Base-by-base conservation (phyloP, 371 early-diverging fungal species). In the Spiromyces aspiralis region DNA sequence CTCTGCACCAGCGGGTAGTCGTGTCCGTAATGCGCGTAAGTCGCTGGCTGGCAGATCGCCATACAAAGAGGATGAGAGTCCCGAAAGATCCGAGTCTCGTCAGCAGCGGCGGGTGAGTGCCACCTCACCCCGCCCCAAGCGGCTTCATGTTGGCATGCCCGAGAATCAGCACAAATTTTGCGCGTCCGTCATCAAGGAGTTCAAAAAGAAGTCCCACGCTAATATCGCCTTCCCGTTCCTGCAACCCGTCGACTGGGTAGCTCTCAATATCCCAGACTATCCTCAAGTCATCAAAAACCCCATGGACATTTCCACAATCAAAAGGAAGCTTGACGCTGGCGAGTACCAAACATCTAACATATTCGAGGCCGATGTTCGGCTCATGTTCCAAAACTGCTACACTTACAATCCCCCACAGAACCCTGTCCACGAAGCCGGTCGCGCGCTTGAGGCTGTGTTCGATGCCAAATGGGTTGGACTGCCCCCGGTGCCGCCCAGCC, bases 241-340 rank as follows among this genome's bases (percentile, higher is more conserved):
- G 45, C 69, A 69, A 41, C 99, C 99, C 2, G 99, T 99, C 23
- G 98, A 98, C 64, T 83, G 83, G 22, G 80, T 87, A 4, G 80
- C 80, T 1, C 71, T 98, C 23, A 81, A 82, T 51, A 90, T 98
- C 50, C 99, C 99, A 6, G 86, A 83, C 55, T 99, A 99, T 71
- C 80, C 77, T 21, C 74, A 77, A 1, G 81, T 98, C 28, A 83
- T 99, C 61, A 96, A 88, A 59, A 64, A 89, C 45, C 99, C 99
- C 3, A 99, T 99, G 99, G 99, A 99, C 64, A 49, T 98, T 22
- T 75, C 83, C 16, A 99, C 99, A 0, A 84, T 99, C 28, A 76
- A 79, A 58, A 73, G 75, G 35, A 92, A 92, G 64, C 67, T 99
- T 16, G 86, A 87, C 43, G 58, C 64, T 13, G 83, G 80, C 12